These are phyloP conservation scores for Neurospora tetrasperma DNA, from an alignment of 495 filamentous ascomycete species.

Conservation along the genomic window DNA sequence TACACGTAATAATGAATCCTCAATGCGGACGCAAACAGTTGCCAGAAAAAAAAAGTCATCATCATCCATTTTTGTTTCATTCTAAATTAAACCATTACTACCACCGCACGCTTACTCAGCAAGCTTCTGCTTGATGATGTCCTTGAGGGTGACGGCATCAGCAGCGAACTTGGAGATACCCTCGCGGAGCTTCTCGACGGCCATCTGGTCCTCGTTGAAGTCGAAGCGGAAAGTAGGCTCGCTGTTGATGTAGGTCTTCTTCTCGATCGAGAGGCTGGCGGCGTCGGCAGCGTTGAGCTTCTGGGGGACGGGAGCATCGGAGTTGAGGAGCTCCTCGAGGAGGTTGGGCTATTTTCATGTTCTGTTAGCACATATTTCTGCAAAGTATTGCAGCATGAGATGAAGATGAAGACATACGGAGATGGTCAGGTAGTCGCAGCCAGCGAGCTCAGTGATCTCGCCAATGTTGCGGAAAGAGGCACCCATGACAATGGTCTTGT, in stretches of 20 bases:
- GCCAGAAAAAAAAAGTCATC: not conserved
- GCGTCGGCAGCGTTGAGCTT: slow-evolving; percentile 75
- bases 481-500: slow-evolving; percentile 99
- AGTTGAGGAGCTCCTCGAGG: slow-evolving; percentile 87
- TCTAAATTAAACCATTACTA: not conserved
- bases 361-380: not conserved
- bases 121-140: slow-evolving; percentile 81
- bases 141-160: slow-evolving; percentile 88
- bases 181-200: slow-evolving; percentile 94
- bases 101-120: slow-evolving; percentile 17
- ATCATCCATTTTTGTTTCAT: slow-evolving; percentile 3
- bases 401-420: slow-evolving; percentile 47
- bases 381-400: too few relatives aligned
- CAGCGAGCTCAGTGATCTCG: slow-evolving; percentile 95
- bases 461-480: slow-evolving; percentile 92
- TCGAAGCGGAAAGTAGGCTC: slow-evolving; percentile 93
- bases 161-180: slow-evolving; percentile 99
- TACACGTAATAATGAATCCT: not conserved
- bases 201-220: slow-evolving; percentile 99
- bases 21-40: not conserved
- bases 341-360: slow-evolving; percentile 59
- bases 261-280: slow-evolving; percentile 59
- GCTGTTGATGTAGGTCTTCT: slow-evolving; percentile 82
- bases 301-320: slow-evolving; percentile 66
- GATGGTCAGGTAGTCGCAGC: slow-evolving; percentile 98